Conservation (phyloP, 2,329 filamentous ascomycete genomes). For the Thermomyces lanuginosus region DNA sequence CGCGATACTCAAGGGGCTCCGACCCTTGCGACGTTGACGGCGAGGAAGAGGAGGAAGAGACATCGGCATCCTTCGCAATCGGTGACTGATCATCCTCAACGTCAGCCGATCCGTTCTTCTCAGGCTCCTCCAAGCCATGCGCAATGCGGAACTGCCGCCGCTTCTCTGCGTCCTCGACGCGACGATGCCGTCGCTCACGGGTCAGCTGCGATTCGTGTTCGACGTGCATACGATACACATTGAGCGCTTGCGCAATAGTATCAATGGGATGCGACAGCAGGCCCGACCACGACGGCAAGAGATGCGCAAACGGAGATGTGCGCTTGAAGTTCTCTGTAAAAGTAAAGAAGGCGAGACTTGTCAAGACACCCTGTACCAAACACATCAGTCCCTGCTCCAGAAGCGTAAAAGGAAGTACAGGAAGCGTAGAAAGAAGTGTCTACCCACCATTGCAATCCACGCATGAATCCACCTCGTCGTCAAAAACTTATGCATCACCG, state of each 20-base stretch:
- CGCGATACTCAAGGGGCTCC: too few relatives aligned
- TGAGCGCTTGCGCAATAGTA: conserved; percentile 47
- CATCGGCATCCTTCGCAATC: conserved; percentile 19
- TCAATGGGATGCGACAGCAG: conserved; percentile 53
- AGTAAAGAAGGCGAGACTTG: conserved; percentile 53
- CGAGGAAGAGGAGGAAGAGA: too few relatives aligned
- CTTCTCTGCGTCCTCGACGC: conserved; percentile 76
- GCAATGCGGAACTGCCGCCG: conserved; percentile 69
- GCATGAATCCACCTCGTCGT: conserved; percentile 61
- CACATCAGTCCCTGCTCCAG: too few relatives aligned
- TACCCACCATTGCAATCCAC: conserved; percentile 63
- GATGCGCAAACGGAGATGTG: conserved; percentile 62
- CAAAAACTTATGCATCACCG: conserved; percentile 71
- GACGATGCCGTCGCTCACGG: conserved; percentile 53
- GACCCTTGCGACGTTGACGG: too few relatives aligned
- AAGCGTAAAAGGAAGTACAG: too few relatives aligned
- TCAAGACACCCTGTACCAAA: conserved; percentile 44
- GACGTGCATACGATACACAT: conserved; percentile 63
- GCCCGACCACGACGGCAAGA: conserved; percentile 56
- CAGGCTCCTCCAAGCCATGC: conserved; percentile 54
- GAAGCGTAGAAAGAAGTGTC: conserved; percentile 5
- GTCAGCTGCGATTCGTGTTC: conserved; percentile 53
- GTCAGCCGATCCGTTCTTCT: conserved; percentile 18
- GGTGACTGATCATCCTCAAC: conserved; percentile 24
- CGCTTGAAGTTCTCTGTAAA: conserved; percentile 63